Conservation (phyloP, 129 eudicot genomes). For the Pittosporum tobira region DNA sequence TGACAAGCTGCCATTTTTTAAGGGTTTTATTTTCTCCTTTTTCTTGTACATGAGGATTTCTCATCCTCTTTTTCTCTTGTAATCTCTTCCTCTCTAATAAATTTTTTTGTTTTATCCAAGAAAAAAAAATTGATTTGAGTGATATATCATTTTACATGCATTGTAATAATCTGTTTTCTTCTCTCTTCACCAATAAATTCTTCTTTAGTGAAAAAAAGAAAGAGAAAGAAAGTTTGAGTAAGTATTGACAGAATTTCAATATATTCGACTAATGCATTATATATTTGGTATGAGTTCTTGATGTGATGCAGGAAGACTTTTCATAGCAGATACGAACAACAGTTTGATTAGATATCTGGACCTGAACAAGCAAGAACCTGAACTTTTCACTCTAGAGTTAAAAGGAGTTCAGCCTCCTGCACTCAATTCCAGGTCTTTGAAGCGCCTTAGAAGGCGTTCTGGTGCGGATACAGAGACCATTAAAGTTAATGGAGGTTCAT, state of each 20-base stretch:
- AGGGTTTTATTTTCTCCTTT: too few relatives aligned
- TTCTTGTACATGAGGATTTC: too few relatives aligned
- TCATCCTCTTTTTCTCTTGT: too few relatives aligned
- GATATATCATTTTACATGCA: too few relatives aligned
- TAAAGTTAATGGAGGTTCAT: conserved; percentile 62
- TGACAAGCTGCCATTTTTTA: too few relatives aligned
- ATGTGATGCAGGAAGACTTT: conserved; percentile 52
- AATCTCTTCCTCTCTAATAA: too few relatives aligned
- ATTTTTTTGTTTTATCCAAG: too few relatives aligned
- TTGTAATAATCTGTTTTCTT: too few relatives aligned
- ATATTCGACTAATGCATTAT: not conserved
- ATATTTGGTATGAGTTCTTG: not conserved
- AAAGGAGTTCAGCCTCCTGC: conserved; percentile 89
- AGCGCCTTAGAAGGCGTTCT: conserved; percentile 76
- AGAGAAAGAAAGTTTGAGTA: not conserved
- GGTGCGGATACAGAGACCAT: conserved; percentile 56
- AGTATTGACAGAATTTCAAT: not conserved
- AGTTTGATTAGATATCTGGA: conserved; percentile 71
- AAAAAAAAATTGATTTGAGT: too few relatives aligned
- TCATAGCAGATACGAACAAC: conserved; percentile 90
- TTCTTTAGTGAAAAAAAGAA: not conserved
- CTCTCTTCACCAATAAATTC: not conserved
- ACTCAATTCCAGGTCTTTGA: conserved; percentile 48
- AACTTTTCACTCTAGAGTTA: conserved; percentile 63
- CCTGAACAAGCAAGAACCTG: conserved; percentile 39